These are phyloP conservation scores for Macrolepiota dolichaula DNA, from an alignment of 768 basidiomycete genomes.

Conservation along the genomic window DNA sequence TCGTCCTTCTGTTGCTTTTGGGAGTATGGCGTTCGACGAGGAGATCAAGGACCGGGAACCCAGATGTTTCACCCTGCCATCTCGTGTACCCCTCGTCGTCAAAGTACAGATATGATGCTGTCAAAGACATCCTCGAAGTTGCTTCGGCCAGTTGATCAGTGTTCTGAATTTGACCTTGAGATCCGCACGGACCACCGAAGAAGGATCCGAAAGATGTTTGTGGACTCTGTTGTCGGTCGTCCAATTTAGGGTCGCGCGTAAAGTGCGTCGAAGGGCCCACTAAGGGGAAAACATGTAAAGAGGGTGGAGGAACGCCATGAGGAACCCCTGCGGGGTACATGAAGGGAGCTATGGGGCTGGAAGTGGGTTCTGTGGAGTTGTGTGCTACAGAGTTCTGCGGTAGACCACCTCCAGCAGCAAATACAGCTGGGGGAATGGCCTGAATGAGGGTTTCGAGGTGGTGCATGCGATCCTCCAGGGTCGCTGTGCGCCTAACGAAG, in stretches of 20 bases:
- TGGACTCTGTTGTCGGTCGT: constrained; percentile 46
- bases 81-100: constrained; percentile 86
- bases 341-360: constrained; percentile 37
- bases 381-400: constrained; percentile 30
- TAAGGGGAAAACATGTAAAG: constrained; percentile 73
- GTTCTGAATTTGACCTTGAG: constrained; percentile 14
- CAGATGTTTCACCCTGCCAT: constrained; percentile 93
- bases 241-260: constrained; percentile 39
- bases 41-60: constrained; percentile 82
- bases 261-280: constrained; percentile 83
- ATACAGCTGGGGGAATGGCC: constrained; percentile 79
- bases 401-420: constrained; percentile 52
- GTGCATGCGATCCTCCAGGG: constrained; percentile 86
- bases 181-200: constrained; percentile 30
- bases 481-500: constrained; percentile 63
- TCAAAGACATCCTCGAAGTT: constrained; percentile 58
- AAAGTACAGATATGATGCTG: constrained; percentile 80
- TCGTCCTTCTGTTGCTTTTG: constrained; percentile 23
- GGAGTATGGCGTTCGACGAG: constrained; percentile 68
- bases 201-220: constrained; percentile 36
- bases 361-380: constrained; percentile 17
- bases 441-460: constrained; percentile 83
- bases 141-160: constrained; percentile 55
- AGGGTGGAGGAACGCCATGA: constrained; percentile 73
- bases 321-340: constrained; percentile 37